Percentiles rank a stretch among this genome's conserved stretches.
Evolutionary conservation across 2,329 filamentous ascomycete genomes (phyloP).

Genomic region (Fusarium stilboides): DNA sequence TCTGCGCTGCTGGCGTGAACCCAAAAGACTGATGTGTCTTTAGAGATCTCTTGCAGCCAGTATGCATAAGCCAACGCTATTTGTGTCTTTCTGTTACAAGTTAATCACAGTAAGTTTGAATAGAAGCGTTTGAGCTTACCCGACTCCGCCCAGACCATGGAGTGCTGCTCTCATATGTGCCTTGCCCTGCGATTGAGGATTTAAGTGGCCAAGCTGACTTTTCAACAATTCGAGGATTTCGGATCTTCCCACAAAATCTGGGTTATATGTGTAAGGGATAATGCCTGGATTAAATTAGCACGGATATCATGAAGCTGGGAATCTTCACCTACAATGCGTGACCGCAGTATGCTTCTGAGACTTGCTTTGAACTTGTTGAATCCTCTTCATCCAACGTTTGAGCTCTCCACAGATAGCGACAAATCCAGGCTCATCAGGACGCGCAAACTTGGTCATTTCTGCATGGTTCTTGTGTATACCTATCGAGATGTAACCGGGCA

Average conservation of each 20-base stretch:
- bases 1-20: constrained; percentile 51
- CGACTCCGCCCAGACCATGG: constrained; percentile 35
- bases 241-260: constrained; percentile 28
- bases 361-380: neutral
- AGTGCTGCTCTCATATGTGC: constrained; percentile 14
- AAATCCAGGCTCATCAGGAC: constrained; percentile 24
- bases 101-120: neutral
- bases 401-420: constrained; percentile 25
- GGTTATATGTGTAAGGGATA: constrained; percentile 32
- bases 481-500: constrained; percentile 18
- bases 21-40: constrained; percentile 53
- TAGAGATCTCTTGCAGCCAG: constrained; percentile 16
- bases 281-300: constrained; percentile 8
- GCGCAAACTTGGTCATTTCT: constrained; percentile 27
- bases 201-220: neutral
- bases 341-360: neutral
- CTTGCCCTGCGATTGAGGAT: rapidly evolving
- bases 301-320: neutral
- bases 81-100: constrained; percentile 26
- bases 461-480: constrained; percentile 32
- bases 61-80: constrained; percentile 38
- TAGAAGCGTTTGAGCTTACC: constrained; percentile 7
- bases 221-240: constrained; percentile 21
- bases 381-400: constrained; percentile 21
- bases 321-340: neutral